Evolutionary conservation across 441 rosid species (phyloP), one percentile per base, ranked within the genome.

Genomic region (Syzygium malaccense): DNA sequence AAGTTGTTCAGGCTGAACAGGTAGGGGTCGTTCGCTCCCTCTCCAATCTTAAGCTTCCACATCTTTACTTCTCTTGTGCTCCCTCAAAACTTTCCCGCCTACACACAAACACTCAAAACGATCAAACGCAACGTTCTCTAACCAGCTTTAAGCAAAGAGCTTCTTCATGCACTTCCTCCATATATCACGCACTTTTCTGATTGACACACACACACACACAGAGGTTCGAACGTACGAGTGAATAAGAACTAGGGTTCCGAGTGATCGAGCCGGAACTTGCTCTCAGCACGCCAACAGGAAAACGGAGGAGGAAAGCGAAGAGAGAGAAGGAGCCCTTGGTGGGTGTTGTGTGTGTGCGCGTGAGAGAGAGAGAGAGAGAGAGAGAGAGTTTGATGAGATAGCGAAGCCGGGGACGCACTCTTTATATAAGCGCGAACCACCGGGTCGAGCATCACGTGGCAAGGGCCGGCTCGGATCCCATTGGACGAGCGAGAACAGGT

Each of bases 21-120:
- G 79, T 86, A 17, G 55, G 90, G 90, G 51, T 89, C 90, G 9
- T 56, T 60, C 53, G 64, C 86, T 17, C 88, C 88, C 25, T 57
- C 90, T n/a, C 90, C 90, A 7, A 89, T 15, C 86, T 89, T 89
- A 26, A 89, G 86, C 90, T 78, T 89, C 90, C 90, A 89, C 90
- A 89, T 89, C 48, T 53, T 86, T 23, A 33, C 48, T 55, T 53
- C 5, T 51, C 9, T 51, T 2, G 54, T 26, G 56, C 51, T 17
- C 45, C 23, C 54, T 8, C 14, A 53, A 8, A 78, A 53, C 25
- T 4, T 2, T 17, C 8, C 4, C 37, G 23, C 75, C 75, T 64
- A 64, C 75, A 30, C 75, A 26, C 75, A 30, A 30, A 30, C 75
- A 1, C 75, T 30, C 75, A 30, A 62, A 33, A 32, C 75, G 32